Evolutionary conservation across 768 basidiomycete genomes (phyloP), one percentile per base, ranked within the genome.

Genomic region (Mrakia blollopis): DNA sequence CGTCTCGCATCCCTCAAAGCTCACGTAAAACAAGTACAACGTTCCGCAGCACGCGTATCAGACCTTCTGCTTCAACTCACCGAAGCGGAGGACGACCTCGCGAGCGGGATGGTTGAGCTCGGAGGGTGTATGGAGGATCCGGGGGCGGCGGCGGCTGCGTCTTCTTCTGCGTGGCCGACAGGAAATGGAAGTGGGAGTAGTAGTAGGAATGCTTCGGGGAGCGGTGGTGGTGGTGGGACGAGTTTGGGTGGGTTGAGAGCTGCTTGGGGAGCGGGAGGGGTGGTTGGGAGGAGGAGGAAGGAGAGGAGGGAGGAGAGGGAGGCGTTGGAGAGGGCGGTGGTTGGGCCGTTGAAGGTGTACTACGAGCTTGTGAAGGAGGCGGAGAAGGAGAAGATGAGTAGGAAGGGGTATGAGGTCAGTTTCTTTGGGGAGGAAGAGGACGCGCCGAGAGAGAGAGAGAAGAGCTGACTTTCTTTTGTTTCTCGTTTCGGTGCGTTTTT

Each of bases 281-380:
- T 77, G 21, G 62, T 65, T 11, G 76, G 76, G 18, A 47, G 63
- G 11, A 30, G 63, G 63, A 65, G 71, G 52, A 28, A 47, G 18
- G 72, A 77, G 32, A n/a, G 76, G 37, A 47, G 63, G 11, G 72
- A 77, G 61, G 76, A 77, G 72, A 72, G 63, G 35, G 76, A 25
- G 13, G 63, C 44, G n/a, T 65, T 77, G 32, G 76, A 77, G 21
- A 8, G 41, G 35, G 65, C 44, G 35, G 61, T 77, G 25, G 61
- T 77, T 10, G 76, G 62, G 23, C 76, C 76, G 23, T n/a, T 72
- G 37, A 30, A 50, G 3, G 72, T 28, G 4, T 77, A 47, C 44
- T 50, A 39, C 5, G 76, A 77, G 11, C 18, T 39, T 25, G 32
- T 77, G 18, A 77, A 77, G 57, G 76, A 77, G 1, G 50, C 63